Conservation (phyloP, 805 yeast genomes). For the Starmera quercuum region DNA sequence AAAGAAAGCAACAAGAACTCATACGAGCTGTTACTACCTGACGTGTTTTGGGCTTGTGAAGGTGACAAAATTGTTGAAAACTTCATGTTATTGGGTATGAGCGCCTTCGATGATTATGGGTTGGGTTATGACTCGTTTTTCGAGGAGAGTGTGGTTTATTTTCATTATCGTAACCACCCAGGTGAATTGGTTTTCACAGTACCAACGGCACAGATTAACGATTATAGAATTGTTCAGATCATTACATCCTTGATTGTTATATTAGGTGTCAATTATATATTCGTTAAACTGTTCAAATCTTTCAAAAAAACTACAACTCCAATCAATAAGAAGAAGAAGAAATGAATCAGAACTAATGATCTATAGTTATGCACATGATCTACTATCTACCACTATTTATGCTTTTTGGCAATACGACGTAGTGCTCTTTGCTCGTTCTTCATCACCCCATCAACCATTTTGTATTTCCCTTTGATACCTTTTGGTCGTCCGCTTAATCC, state of each 20-base stretch:
- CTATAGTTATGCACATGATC: background rate
- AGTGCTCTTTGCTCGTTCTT: constrained; percentile 96
- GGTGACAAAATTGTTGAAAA: constrained; percentile 19
- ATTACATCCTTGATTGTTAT: constrained; percentile 28
- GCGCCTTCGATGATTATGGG: constrained; percentile 30
- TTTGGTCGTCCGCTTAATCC: constrained; percentile 93
- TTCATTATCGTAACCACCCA: constrained; percentile 17
- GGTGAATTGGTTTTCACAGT: constrained; percentile 21
- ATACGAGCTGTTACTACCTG: constrained; percentile 27
- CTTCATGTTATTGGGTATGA: constrained; percentile 15
- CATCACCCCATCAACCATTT: constrained; percentile 98
- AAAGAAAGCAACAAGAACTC: constrained; percentile 10
- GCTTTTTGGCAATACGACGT: constrained; percentile 81
- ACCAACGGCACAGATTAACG: constrained; percentile 32
- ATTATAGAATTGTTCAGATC: constrained; percentile 24
- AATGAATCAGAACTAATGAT: no score
- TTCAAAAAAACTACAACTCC: constrained; percentile 4
- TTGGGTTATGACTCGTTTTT: constrained; percentile 40
- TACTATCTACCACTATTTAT: constrained; percentile 40
- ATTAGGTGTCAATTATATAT: constrained; percentile 25
- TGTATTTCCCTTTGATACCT: constrained; percentile 95
- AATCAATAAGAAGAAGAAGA: background rate
- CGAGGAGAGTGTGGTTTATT: constrained; percentile 37
- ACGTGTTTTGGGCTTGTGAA: constrained; percentile 45
- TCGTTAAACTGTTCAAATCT: constrained; percentile 17